Conservation (phyloP, 176 grass and related monocot genomes). For the Eremochloa ophiuroides region DNA sequence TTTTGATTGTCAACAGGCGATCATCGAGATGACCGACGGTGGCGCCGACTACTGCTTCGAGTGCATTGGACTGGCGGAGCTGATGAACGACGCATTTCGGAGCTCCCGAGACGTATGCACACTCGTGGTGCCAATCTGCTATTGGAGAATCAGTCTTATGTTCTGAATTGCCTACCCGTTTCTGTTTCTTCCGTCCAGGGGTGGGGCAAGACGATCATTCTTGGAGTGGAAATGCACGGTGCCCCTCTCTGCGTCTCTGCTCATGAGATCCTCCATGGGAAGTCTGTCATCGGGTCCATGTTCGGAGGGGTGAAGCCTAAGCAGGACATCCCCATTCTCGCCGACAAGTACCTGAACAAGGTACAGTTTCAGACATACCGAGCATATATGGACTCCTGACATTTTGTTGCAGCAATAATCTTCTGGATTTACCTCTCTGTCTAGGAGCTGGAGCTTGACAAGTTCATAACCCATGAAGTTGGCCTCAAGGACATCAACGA, state of each 20-base stretch:
- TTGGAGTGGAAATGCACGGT: slow-evolving; percentile 72
- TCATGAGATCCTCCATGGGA: slow-evolving; percentile 52
- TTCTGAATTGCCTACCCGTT: background rate
- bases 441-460: slow-evolving; percentile 76
- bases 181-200: slow-evolving; percentile 32
- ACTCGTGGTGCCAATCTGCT: too few relatives aligned
- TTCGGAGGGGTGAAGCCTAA: slow-evolving; percentile 84
- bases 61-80: slow-evolving; percentile 69
- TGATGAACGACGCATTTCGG: slow-evolving; percentile 67
- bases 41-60: slow-evolving; percentile 82
- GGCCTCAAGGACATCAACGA: slow-evolving; percentile 67
- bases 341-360: slow-evolving; percentile 69
- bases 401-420: background rate
- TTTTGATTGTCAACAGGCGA: slow-evolving; percentile 31
- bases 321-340: slow-evolving; percentile 72
- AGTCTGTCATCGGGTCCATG: slow-evolving; percentile 42
- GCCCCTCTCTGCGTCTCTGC: slow-evolving; percentile 42
- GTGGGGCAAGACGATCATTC: slow-evolving; percentile 87
- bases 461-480: slow-evolving; percentile 86
- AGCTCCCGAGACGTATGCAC: slow-evolving; percentile 47
- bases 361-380: slow-evolving; percentile 19
- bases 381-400: background rate
- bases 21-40: slow-evolving; percentile 69
- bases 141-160: background rate
- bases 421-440: background rate